Conservation (phyloP, 176 grass and related monocot genomes). For the Musa acuminata region DNA sequence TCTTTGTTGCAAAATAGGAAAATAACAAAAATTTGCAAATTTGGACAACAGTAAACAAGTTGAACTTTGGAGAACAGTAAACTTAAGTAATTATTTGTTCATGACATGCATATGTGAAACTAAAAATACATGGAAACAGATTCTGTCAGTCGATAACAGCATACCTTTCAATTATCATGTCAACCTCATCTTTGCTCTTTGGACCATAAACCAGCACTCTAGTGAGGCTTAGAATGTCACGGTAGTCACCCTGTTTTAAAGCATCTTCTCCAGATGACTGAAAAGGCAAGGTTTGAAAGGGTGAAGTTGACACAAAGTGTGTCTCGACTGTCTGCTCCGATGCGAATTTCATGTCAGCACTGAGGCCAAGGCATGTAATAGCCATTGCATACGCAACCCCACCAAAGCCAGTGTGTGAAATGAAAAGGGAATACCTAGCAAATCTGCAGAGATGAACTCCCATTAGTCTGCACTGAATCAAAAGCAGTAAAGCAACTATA, state of each 20-base stretch:
- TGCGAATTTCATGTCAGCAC: slow-evolving; percentile 70
- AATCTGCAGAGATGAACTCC: slow-evolving; percentile 45
- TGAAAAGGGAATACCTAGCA: slow-evolving; percentile 81
- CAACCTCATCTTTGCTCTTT: slow-evolving; percentile 93
- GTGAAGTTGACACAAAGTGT: slow-evolving; percentile 77
- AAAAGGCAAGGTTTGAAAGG: slow-evolving; percentile 32
- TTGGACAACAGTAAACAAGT: no score
- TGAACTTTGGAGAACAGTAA: no score
- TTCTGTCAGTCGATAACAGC: background rate
- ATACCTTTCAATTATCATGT: slow-evolving; percentile 77
- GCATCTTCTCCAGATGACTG: slow-evolving; percentile 40
- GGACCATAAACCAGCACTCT: slow-evolving; percentile 85
- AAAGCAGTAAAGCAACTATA: slow-evolving; percentile 4
- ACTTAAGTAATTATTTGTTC: background rate
- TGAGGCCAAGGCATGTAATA: slow-evolving; percentile 68
- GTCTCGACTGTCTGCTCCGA: slow-evolving; percentile 79
- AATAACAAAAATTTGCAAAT: no score
- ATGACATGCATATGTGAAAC: background rate
- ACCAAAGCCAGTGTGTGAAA: slow-evolving; percentile 89
- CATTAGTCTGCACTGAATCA: slow-evolving; percentile 12
- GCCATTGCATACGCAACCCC: slow-evolving; percentile 96
- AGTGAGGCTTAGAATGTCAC: slow-evolving; percentile 95
- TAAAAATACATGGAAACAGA: background rate
- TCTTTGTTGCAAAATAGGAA: no score
- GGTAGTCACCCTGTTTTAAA: slow-evolving; percentile 80